phyloP scores from a whole-genome alignment of 345 rosid genomes.

The Ceriops decandra region DNA sequence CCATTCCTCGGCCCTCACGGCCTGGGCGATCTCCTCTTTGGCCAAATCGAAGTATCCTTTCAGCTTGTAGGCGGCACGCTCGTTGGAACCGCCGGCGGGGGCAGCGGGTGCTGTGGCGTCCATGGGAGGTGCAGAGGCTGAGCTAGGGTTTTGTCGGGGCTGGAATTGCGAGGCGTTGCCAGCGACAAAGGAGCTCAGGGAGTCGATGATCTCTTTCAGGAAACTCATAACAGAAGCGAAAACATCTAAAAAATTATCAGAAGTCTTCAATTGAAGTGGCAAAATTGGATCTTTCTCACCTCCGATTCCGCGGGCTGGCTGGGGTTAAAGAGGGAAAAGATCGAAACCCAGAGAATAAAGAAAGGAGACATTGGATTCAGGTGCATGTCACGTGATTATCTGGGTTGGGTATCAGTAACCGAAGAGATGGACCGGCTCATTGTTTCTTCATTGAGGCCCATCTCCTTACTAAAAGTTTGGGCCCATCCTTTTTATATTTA shows the following conservation, averaged over 20 bases:
- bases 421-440: no score
- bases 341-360: no score
- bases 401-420: no score
- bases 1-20: slow-evolving; percentile 91
- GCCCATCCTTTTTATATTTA: no score
- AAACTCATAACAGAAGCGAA: slow-evolving; percentile 50
- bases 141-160: slow-evolving; percentile 29
- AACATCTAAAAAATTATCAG: not conserved
- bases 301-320: no score
- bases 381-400: no score
- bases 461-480: no score
- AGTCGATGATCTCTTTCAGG: slow-evolving; percentile 52
- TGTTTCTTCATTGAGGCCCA: no score
- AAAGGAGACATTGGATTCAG: no score
- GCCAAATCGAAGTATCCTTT: slow-evolving; percentile 89
- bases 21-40: slow-evolving; percentile 73
- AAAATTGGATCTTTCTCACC: no score
- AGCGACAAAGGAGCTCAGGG: slow-evolving; percentile 52
- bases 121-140: slow-evolving; percentile 38
- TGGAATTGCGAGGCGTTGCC: slow-evolving; percentile 11
- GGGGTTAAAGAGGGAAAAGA: no score
- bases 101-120: slow-evolving; percentile 37
- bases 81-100: slow-evolving; percentile 49
- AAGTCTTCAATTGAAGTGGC: not conserved
- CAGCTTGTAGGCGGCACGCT: slow-evolving; percentile 80